A percentile compares a stretch with the other conserved stretches of the same genome.
Evolutionary conservation across 2,329 filamentous ascomycete genomes (phyloP).

Genomic region (Immersiporthe knoxdaviesiana): DNA sequence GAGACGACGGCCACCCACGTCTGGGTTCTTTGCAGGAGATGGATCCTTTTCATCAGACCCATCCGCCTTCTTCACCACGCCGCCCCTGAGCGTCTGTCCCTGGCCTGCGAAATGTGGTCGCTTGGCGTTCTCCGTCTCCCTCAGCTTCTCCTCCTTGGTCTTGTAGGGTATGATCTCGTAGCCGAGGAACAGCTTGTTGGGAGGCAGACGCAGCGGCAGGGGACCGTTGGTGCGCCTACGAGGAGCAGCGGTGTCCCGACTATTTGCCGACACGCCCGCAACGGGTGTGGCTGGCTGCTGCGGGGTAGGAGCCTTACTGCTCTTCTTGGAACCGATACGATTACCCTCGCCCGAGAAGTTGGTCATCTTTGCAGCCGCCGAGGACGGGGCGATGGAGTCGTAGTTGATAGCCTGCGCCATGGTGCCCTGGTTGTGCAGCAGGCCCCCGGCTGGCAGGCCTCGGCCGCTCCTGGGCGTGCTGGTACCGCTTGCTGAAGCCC

Average conservation of each 20-base stretch:
- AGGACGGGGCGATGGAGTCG: slow-evolving; percentile 79
- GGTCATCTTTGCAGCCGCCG: slow-evolving; percentile 69
- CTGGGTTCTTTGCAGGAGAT: slow-evolving; percentile 49
- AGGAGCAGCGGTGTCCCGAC: slow-evolving; percentile 42
- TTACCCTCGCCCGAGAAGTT: slow-evolving; percentile 83
- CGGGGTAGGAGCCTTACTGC: slow-evolving; percentile 73
- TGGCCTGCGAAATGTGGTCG: slow-evolving; percentile 81
- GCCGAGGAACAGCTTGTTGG: slow-evolving; percentile 94
- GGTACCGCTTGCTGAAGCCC: slow-evolving; percentile 69
- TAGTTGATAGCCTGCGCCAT: slow-evolving; percentile 99
- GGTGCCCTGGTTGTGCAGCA: slow-evolving; percentile 81
- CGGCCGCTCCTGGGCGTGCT: slow-evolving; percentile 76
- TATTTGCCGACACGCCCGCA: slow-evolving; percentile 55
- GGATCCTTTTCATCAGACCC: slow-evolving; percentile 53
- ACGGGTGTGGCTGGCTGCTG: slow-evolving; percentile 75
- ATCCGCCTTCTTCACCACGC: slow-evolving; percentile 72
- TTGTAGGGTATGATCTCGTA: slow-evolving; percentile 91
- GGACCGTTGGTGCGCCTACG: slow-evolving; percentile 71
- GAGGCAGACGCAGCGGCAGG: slow-evolving; percentile 79
- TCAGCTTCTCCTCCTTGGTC: slow-evolving; percentile 71
- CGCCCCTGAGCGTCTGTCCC: slow-evolving; percentile 77
- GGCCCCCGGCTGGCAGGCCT: slow-evolving; percentile 69
- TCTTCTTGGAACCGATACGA: slow-evolving; percentile 80
- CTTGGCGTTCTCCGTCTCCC: slow-evolving; percentile 65
- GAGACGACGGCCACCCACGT: slow-evolving; percentile 24